Evolutionary conservation across 2,329 filamentous ascomycete genomes (phyloP), one percentile per base, ranked within the genome.

Genomic region (Clonostachys solani): DNA sequence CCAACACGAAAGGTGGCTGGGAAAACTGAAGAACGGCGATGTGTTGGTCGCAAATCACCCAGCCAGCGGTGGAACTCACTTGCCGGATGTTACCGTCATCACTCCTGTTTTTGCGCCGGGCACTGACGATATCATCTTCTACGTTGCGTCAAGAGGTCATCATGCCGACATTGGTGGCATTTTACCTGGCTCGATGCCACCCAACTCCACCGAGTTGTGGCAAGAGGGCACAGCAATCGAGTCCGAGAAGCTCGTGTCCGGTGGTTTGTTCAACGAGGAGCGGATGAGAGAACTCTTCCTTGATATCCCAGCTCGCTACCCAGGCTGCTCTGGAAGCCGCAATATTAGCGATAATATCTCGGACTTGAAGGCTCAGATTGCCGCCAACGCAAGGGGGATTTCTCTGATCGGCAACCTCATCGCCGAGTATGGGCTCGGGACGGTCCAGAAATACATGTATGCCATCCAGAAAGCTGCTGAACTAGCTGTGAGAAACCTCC

Each of bases 171-270:
- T 68, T 19, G 64, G 68, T 8, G 68, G 68, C 2, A 63, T 61
- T 7, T 64, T 64, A 9, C 65, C 62, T 3, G 65, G 63, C 5
- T 72, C 72, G 69, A 66, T 66, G 51, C 66, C 69, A 4, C 81
- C 84, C 6, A 64, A 69, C 36, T 66, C 61, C 6, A 67, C 56
- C 7, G 60, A 66, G 50, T 54, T 73, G 6, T 73, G 67, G 66
- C 64, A 74, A 49, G 71, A 74, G 47, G 71, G 71, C 5, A 62
- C 67, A 33, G 63, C 60, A 10, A 65, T 72, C 19, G 61, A 60
- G 8, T 59, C 64, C 1, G 61, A 66, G 55, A 66, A 66, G 47
- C 59, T 68, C 9, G 64, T 68, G 33, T 66, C 60, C 6, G 56
- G 57, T 15, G 62, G 65, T 19, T 47, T 60, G 8, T 69, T 71